A percentile compares a stretch with the other conserved stretches of the same genome.
These are phyloP conservation scores for Ogataea degrootiae DNA, from an alignment of 805 yeast genomes.

Conservation along the genomic window DNA sequence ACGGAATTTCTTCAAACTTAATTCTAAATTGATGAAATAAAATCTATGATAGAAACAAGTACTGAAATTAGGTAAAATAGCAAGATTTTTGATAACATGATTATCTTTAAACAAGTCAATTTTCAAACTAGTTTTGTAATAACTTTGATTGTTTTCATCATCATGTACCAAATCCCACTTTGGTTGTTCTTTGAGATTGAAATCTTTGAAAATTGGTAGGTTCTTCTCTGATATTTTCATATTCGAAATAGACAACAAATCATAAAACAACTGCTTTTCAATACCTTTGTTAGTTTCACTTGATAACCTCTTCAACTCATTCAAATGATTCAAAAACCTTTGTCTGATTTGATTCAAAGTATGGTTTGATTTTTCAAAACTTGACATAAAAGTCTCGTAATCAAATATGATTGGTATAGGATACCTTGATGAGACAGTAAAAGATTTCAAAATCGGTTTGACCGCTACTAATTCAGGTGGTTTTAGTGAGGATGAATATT, in stretches of 20 bases:
- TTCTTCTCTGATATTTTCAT: slow-evolving; percentile 10
- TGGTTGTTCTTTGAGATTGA: slow-evolving; percentile 10
- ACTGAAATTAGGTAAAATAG: slow-evolving; percentile 19
- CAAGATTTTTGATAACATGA: slow-evolving; percentile 7
- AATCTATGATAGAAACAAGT: slow-evolving; percentile 16
- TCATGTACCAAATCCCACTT: slow-evolving; percentile 10
- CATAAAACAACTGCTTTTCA: slow-evolving; percentile 20
- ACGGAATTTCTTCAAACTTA: slow-evolving; percentile 14
- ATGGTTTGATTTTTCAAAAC: slow-evolving; percentile 11
- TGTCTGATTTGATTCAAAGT: slow-evolving; percentile 10
- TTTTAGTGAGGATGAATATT: background rate
- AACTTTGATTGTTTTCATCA: slow-evolving; percentile 2
- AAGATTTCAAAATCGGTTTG: slow-evolving; percentile 14
- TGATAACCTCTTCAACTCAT: slow-evolving; percentile 12
- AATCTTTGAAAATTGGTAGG: slow-evolving; percentile 15
- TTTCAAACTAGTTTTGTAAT: slow-evolving; percentile 9
- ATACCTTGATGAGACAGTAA: slow-evolving; percentile 15
- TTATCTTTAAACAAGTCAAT: slow-evolving; percentile 14
- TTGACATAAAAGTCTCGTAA: slow-evolving; percentile 8
- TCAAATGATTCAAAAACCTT: slow-evolving; percentile 10
- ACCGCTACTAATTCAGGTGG: slow-evolving; percentile 15
- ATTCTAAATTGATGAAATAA: slow-evolving; percentile 13
- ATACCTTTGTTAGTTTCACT: slow-evolving; percentile 18
- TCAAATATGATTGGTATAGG: slow-evolving; percentile 18
- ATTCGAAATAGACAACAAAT: slow-evolving; percentile 18